Evolutionary conservation across 2,329 filamentous ascomycete species (phyloP).

Genomic region (Botrytis tulipae): DNA sequence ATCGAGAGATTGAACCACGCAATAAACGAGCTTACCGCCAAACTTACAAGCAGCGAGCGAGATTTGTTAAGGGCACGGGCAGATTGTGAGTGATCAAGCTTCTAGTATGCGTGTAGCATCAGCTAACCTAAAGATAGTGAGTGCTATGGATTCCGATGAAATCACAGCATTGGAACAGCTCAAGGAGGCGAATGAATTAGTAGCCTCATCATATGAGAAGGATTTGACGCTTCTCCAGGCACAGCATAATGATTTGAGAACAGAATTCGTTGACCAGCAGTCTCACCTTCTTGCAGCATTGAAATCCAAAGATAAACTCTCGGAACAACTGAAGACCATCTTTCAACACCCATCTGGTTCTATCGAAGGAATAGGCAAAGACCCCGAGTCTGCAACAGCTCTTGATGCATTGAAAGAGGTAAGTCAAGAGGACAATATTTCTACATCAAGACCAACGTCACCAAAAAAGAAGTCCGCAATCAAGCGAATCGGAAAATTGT

Average conservation of each 20-base stretch:
- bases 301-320: constrained; percentile 59
- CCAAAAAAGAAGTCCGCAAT: constrained; percentile 14
- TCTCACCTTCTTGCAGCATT: constrained; percentile 59
- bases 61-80: constrained; percentile 53
- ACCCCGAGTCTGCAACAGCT: constrained; percentile 36
- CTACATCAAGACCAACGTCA: constrained; percentile 5
- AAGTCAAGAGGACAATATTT: constrained; percentile 37
- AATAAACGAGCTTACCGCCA: constrained; percentile 45
- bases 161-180: constrained; percentile 55
- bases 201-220: constrained; percentile 56
- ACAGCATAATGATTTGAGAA: constrained; percentile 48
- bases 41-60: constrained; percentile 54
- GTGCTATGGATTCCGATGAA: constrained; percentile 54
- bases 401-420: constrained; percentile 58
- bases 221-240: constrained; percentile 57
- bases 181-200: constrained; percentile 57
- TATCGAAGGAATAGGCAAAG: constrained; percentile 6
- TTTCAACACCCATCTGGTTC: constrained; percentile 23
- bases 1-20: constrained; percentile 48
- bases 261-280: constrained; percentile 57
- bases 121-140: constrained; percentile 43
- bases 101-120: neutral
- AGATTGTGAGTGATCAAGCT: constrained; percentile 46
- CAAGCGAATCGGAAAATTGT: constrained; percentile 4
- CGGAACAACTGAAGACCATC: constrained; percentile 47